Conservation (phyloP, 139 green algal genomes). For the Microglena sp. region DNA sequence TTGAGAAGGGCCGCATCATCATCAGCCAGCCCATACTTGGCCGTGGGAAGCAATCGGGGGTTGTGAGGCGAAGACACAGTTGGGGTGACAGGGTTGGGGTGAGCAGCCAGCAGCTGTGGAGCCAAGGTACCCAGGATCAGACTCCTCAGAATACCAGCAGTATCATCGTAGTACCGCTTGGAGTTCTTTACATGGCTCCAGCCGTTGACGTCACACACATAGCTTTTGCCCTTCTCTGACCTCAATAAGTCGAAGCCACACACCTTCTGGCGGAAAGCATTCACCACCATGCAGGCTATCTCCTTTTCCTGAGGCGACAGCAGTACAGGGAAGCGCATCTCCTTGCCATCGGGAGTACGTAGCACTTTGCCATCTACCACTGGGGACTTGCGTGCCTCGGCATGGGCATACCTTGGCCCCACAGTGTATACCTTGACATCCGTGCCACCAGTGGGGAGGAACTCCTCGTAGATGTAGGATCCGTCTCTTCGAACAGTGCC, state of each 20-base stretch:
- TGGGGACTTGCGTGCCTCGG: slow-evolving; percentile 93
- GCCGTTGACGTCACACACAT: slow-evolving; percentile 98
- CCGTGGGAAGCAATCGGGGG: too few species aligned
- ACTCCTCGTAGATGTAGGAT: slow-evolving; percentile 97
- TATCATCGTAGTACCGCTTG: slow-evolving; percentile 90
- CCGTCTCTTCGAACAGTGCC: slow-evolving; percentile 73
- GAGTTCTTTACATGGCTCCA: slow-evolving; percentile 98
- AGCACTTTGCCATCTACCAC: slow-evolving; percentile 93
- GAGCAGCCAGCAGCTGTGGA: background rate
- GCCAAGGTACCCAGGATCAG: background rate
- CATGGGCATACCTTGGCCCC: slow-evolving; percentile 87
- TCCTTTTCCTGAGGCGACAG: slow-evolving; percentile 65
- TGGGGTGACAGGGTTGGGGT: too few species aligned
- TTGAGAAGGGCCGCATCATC: too few species aligned
- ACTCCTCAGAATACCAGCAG: slow-evolving; percentile 50
- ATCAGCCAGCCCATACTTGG: too few species aligned
- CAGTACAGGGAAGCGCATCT: slow-evolving; percentile 80
- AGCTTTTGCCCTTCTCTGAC: slow-evolving; percentile 35
- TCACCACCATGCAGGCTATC: slow-evolving; percentile 84
- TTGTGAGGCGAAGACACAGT: too few species aligned
- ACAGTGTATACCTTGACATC: slow-evolving; percentile 92
- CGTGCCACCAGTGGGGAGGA: slow-evolving; percentile 88
- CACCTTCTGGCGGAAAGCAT: slow-evolving; percentile 90
- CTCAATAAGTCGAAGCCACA: slow-evolving; percentile 89
- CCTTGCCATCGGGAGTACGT: slow-evolving; percentile 34